Evolutionary conservation across 2,329 filamentous ascomycete genomes (phyloP), one percentile per base, ranked within the genome.

Genomic region (Ophiocordyceps sinensis): DNA sequence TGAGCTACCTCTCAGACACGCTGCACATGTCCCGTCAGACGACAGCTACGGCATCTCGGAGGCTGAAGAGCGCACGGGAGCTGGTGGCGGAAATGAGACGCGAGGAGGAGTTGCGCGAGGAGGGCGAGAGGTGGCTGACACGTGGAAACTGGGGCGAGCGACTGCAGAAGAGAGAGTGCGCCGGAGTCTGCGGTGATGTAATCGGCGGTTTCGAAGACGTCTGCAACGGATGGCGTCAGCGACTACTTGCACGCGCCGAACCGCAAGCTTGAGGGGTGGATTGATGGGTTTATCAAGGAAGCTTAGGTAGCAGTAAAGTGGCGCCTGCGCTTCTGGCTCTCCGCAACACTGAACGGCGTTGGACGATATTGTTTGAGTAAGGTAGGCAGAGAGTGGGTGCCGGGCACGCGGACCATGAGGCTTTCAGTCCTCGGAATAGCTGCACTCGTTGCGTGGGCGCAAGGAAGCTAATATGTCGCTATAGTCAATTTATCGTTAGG

Each of bases 21-120:
- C 70, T 98, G 29, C 89, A 96, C 61, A 94, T 96, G 81, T 87
- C 83, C 28, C 79, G 86, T 12, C 89, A 96, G 61, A 83, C 85
- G 1, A 91, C 85, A 0, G 82, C 79, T 3, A 82, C 82, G 10
- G 91, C 89, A 2, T 79, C 82, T 3, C 71, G 91, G 42, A 75
- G 86, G 36, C 66, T 98, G 40, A 81, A 82, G 50, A 84, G 78
- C 30, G 87, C 85, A 7, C 84, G 82, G 51, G 88, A 94, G 56
- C 76, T 94, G 45, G 81, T 96, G 2, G 76, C 79, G 2, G 89
- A 95, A 52, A 80, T 95, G 67, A 75, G 80, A 47, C 75, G 77
- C 44, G 91, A 96, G 53, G 79, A 85, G 44, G 86, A 94, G 52
- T 69, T 80, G 28, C 76, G 80, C 39, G 86, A 94, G 52, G 79